Conservation (phyloP, 164 flowering plant species). For the Berberis thunbergii region DNA sequence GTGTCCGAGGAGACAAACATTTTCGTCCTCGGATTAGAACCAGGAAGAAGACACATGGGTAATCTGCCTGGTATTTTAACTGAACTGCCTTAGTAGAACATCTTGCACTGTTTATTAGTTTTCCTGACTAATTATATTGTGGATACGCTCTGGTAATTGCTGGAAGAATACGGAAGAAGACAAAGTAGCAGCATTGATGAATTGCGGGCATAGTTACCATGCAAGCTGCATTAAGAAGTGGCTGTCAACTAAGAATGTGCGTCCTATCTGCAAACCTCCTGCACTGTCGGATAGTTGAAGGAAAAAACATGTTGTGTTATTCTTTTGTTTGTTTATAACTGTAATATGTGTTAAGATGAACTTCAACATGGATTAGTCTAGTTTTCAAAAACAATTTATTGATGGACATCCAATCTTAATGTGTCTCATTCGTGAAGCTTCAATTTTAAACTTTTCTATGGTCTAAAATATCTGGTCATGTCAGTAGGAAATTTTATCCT, state of each 20-base stretch:
- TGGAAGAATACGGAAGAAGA: conserved; percentile 61
- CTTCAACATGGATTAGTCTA: neutral
- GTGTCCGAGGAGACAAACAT: conserved; percentile 32
- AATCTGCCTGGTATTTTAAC: conserved; percentile 52
- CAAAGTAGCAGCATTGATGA: conserved; percentile 29
- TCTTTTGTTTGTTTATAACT: neutral
- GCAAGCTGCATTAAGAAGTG: conserved; percentile 49
- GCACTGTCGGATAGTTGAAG: conserved; percentile 23
- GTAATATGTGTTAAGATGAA: neutral
- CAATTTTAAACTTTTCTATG: too few species aligned
- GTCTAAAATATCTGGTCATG: too few species aligned
- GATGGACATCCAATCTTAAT: neutral
- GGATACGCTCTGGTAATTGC: conserved; percentile 9
- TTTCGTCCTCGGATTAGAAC: conserved; percentile 16
- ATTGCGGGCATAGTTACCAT: conserved; percentile 54
- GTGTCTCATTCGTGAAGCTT: too few species aligned
- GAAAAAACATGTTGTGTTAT: neutral
- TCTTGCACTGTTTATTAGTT: neutral
- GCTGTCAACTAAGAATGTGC: conserved; percentile 54
- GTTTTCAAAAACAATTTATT: too few species aligned
- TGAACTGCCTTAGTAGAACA: neutral
- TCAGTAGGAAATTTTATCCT: too few species aligned
- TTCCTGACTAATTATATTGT: neutral
- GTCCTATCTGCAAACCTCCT: conserved; percentile 63
- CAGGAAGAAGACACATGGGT: conserved; percentile 39